Conservation (phyloP, 2,329 filamentous ascomycete species). For the Diaporthe helianthi region DNA sequence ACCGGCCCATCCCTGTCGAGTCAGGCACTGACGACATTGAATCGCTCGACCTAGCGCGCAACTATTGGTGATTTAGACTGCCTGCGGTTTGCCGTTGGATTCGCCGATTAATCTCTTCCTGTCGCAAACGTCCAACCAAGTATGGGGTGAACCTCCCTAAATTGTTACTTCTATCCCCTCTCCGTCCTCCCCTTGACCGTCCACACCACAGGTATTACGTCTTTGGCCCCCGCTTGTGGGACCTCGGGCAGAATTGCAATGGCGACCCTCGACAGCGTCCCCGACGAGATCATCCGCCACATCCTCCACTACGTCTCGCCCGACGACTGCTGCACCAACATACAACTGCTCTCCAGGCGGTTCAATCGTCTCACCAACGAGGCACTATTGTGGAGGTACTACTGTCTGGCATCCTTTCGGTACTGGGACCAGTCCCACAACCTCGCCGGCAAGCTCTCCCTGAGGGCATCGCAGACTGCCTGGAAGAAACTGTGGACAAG, state of each 20-base stretch:
- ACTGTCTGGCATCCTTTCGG: constrained; percentile 73
- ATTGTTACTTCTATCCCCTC: background rate
- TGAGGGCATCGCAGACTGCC: constrained; percentile 62
- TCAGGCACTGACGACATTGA: constrained; percentile 22
- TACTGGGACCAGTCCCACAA: constrained; percentile 77
- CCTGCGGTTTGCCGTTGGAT: background rate
- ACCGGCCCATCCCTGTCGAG: background rate
- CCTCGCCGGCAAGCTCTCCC: constrained; percentile 62
- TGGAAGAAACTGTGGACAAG: constrained; percentile 77
- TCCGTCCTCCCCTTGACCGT: background rate
- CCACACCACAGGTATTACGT: background rate
- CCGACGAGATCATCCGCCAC: constrained; percentile 84
- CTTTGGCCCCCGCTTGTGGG: background rate
- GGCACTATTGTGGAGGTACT: constrained; percentile 78
- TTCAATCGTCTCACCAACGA: constrained; percentile 72
- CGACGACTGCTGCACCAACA: constrained; percentile 55
- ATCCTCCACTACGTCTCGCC: constrained; percentile 72
- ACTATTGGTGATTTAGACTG: background rate
- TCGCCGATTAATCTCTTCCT: background rate
- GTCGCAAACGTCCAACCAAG: background rate
- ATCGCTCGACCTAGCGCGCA: constrained; percentile 5
- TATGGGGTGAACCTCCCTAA: background rate
- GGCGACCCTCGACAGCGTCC: constrained; percentile 59
- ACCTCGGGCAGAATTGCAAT: constrained; percentile 35
- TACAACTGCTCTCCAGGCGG: constrained; percentile 66